A percentile compares a stretch with the other conserved stretches of the same genome.
Conservation (phyloP, 2,329 filamentous ascomycete species). For the Eutypa lata region DNA sequence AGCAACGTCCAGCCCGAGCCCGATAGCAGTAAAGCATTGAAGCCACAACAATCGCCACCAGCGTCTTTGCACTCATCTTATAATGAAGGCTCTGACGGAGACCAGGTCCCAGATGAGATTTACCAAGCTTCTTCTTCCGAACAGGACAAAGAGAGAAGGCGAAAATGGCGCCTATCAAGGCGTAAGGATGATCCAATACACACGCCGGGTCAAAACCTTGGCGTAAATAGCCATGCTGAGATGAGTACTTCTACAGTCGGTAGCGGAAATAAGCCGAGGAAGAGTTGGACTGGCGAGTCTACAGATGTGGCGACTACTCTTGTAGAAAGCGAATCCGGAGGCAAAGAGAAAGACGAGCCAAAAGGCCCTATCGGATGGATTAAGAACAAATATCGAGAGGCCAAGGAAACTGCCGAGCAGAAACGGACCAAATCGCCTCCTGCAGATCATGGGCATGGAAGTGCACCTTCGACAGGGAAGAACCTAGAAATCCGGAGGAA, state of each 20-base stretch:
- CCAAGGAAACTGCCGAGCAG: constrained; percentile 54
- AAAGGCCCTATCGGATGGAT: constrained; percentile 57
- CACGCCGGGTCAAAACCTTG: constrained; percentile 47
- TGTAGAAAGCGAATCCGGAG: constrained; percentile 36
- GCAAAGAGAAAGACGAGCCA: constrained; percentile 44
- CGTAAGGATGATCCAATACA: constrained; percentile 55
- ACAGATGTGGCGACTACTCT: constrained; percentile 41
- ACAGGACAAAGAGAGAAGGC: constrained; percentile 65
- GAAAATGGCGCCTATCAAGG: constrained; percentile 70
- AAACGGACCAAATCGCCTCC: constrained; percentile 57
- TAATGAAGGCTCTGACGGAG: constrained; percentile 79
- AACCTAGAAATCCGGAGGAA: constrained; percentile 45
- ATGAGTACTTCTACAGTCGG: constrained; percentile 66
- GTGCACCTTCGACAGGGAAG: constrained; percentile 40
- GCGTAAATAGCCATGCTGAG: constrained; percentile 61
- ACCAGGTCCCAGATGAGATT: constrained; percentile 61
- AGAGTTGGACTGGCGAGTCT: constrained; percentile 50
- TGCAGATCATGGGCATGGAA: constrained; percentile 31
- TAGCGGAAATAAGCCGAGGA: constrained; percentile 50
- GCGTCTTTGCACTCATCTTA: constrained; percentile 73
- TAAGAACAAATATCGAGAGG: constrained; percentile 58
- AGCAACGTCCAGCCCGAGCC: constrained; percentile 40
- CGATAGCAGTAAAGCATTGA: constrained; percentile 47
- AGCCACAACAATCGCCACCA: constrained; percentile 69
- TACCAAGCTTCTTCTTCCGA: constrained; percentile 26